Evolutionary conservation across 2,329 filamentous ascomycete species (phyloP).

Genomic region (Trichoderma brevicompactum): DNA sequence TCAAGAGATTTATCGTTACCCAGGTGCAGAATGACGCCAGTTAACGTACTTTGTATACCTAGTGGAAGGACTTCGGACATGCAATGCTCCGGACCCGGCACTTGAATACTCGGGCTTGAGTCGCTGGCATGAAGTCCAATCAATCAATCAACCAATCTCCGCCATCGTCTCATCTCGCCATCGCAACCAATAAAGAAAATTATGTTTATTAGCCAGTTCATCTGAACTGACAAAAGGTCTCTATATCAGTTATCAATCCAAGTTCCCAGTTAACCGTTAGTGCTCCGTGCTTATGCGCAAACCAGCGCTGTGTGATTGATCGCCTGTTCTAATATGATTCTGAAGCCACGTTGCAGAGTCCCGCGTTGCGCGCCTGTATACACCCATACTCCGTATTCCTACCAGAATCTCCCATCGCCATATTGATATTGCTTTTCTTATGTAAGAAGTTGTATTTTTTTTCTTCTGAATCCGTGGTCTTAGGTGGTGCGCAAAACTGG

Average conservation of each 20-base stretch:
- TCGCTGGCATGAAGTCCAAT: neutral
- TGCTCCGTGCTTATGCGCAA: neutral
- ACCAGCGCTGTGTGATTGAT: neutral
- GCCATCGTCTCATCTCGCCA: neutral
- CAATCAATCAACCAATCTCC: neutral
- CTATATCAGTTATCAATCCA: too few species aligned
- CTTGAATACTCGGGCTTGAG: neutral
- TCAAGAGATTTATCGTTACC: neutral
- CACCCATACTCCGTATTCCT: constrained; percentile 5
- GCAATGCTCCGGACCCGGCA: constrained; percentile 3
- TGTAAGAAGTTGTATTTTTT: neutral
- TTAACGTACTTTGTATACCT: too few species aligned
- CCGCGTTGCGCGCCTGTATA: too few species aligned
- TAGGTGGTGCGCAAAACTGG: neutral
- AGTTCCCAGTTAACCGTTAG: neutral
- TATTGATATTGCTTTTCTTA: neutral
- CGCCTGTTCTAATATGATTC: neutral
- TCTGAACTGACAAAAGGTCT: neutral
- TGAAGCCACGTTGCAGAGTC: constrained; percentile 15
- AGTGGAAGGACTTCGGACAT: constrained; percentile 1
- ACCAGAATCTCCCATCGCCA: constrained; percentile 5
- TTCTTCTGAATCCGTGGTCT: neutral
- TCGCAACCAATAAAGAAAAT: too few species aligned
- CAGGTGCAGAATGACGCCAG: neutral
- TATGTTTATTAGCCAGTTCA: neutral